phyloP scores from a whole-genome alignment of 2,329 filamentous ascomycete genomes.

The Ilyonectria mors-panacis region DNA sequence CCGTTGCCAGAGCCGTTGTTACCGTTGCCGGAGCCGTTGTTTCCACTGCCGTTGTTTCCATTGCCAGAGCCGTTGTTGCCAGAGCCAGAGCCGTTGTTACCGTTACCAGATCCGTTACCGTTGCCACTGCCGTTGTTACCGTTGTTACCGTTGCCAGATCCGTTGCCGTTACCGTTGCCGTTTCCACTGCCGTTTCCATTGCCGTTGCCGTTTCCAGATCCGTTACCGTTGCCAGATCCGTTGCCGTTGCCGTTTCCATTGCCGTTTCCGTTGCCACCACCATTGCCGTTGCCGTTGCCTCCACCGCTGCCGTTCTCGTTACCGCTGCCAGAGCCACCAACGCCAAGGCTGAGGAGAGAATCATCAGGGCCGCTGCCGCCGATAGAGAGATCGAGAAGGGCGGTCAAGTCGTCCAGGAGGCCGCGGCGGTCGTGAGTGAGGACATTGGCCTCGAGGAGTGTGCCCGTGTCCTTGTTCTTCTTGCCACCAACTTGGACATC shows the following conservation, averaged over 20 bases:
- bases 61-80: conserved; percentile 57
- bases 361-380: too few species aligned
- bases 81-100: conserved; percentile 2
- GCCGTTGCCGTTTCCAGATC: too few species aligned
- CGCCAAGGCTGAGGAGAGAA: conserved; percentile 21
- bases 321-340: too few species aligned
- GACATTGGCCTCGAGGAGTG: conserved; percentile 29
- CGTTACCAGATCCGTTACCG: conserved; percentile 59
- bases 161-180: conserved; percentile 45
- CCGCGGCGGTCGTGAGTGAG: conserved; percentile 11
- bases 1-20: conserved; percentile 57
- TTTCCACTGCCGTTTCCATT: conserved; percentile 51
- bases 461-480: conserved; percentile 25
- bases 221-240: conserved; percentile 54
- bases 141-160: conserved; percentile 49
- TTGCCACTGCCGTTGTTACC: conserved; percentile 57
- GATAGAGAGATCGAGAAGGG: too few species aligned
- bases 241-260: conserved; percentile 49
- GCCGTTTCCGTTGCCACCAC: conserved; percentile 49
- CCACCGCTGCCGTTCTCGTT: too few species aligned
- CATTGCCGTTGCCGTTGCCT: conserved; percentile 1
- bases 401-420: too few species aligned
- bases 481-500: conserved; percentile 35
- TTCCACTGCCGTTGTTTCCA: conserved; percentile 56
- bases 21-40: conserved; percentile 57